phyloP scores from a whole-genome alignment of 2,329 filamentous ascomycete species.

The Phyllosticta citrichinensis region DNA sequence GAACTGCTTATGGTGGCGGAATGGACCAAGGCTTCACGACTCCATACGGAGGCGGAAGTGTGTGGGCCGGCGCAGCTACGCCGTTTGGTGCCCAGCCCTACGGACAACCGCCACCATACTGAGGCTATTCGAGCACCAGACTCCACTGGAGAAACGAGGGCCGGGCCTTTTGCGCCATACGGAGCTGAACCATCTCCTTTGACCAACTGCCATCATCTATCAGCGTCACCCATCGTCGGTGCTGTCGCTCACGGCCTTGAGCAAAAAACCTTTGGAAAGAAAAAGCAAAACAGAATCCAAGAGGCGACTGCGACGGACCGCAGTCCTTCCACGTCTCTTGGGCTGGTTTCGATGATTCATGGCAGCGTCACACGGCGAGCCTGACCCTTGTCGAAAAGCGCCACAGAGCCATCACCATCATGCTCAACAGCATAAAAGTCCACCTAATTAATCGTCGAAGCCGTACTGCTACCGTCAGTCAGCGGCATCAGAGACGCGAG shows the following conservation, averaged over 20 bases:
- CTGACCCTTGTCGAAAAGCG: too few relatives aligned
- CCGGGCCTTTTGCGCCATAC: not conserved
- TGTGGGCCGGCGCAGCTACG: conserved; percentile 8
- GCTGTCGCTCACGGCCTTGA: not conserved
- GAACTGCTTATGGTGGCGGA: conserved; percentile 37
- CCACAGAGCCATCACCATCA: too few relatives aligned
- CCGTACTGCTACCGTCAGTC: too few relatives aligned
- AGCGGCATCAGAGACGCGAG: too few relatives aligned
- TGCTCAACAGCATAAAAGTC: too few relatives aligned
- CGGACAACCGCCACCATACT: not conserved
- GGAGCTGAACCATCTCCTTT: not conserved
- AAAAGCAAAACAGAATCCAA: not conserved
- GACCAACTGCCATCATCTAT: not conserved
- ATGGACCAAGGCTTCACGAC: conserved; percentile 58
- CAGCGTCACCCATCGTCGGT: not conserved
- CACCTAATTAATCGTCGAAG: too few relatives aligned
- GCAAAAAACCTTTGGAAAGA: not conserved
- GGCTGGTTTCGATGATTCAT: too few relatives aligned
- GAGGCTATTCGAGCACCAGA: not conserved
- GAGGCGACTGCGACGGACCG: too few relatives aligned
- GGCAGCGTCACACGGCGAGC: too few relatives aligned
- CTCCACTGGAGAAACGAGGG: not conserved
- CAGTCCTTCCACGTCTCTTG: too few relatives aligned
- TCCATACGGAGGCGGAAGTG: conserved; percentile 42
- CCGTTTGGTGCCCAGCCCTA: conserved; percentile 9